Base-by-base conservation (phyloP, 1,139 yeast species). In the Geotrichum aggregatum region DNA sequence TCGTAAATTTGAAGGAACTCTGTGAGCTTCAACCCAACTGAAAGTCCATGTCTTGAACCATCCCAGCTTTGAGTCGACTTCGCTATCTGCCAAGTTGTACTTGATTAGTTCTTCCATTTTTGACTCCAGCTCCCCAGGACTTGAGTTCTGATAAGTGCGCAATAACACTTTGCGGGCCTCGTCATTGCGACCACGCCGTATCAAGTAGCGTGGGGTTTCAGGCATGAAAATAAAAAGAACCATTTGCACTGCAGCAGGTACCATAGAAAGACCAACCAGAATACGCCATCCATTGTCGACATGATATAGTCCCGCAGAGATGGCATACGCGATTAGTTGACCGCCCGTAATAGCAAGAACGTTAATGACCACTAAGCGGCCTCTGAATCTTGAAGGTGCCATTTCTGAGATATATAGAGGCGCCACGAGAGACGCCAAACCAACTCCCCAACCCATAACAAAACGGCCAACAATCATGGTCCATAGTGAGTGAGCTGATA, bases 401-500 rank as follows among this genome's bases (percentile, higher is more conserved):
- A 91, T 78, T 69, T 91, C 98, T 53, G 91, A 78, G 61, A 91
- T 86, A 77, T 87, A 89, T 55, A 91, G 74, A 1, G 98, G 98
- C 14, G 97, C 87, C 52, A 88, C 83, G 51, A 91, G 75, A 2
- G 96, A 87, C 0, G 97, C 98, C 55, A 87, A 79, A 59, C 98
- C 98, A 22, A 91, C 97, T 60, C 96, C 98, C 71, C 87, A 85
- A 22, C 98, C 98, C 83, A 91, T 86, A 49, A 91, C 74, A 61
- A 91, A 84, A 66, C 98, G 78, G 35, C 98, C 98, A 11, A 73
- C 82, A 60, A 87, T 83, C 97, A 92, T 91, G 43, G 86, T 82
- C 96, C 97, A 89, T 50, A 88, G 84, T 2, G 83, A 75, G 52
- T 80, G 78, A 3, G 97, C 81, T 21, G 83, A 87, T 55, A 91